phyloP scores from a whole-genome alignment of 2,329 filamentous ascomycete genomes.

The Bipolaris victoriae region DNA sequence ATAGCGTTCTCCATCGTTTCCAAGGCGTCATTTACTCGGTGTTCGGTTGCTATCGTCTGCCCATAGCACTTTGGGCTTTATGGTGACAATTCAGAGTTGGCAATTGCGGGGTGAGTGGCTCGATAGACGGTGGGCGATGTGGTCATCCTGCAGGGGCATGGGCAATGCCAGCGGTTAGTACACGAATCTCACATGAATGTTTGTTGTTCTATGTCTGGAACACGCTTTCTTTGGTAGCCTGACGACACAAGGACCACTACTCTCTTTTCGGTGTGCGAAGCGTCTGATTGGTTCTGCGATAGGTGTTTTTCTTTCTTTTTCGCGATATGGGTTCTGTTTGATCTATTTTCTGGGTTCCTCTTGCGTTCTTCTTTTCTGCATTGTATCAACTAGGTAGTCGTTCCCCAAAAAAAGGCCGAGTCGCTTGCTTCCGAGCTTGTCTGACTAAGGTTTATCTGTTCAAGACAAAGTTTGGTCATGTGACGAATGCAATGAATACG shows the following conservation, averaged over 20 bases:
- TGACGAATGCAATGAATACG: slow-evolving; percentile 1
- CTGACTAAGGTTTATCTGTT: slow-evolving; percentile 29
- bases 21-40: slow-evolving; percentile 45
- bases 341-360: slow-evolving; percentile 23
- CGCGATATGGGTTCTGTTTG: slow-evolving; percentile 22
- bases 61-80: slow-evolving; percentile 32
- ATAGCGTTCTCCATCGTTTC: slow-evolving; percentile 34
- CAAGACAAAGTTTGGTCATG: slow-evolving; percentile 7
- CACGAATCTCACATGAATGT: slow-evolving; percentile 42
- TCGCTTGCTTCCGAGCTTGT: slow-evolving; percentile 26
- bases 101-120: slow-evolving; percentile 26
- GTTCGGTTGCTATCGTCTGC: slow-evolving; percentile 38
- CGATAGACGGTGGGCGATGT: slow-evolving; percentile 28
- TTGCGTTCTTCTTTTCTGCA: slow-evolving; percentile 31
- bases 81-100: slow-evolving; percentile 34
- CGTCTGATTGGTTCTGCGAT: slow-evolving; percentile 24
- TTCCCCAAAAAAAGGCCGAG: slow-evolving; percentile 34
- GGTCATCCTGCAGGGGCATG: slow-evolving; percentile 30
- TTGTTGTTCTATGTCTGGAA: slow-evolving; percentile 39
- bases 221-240: slow-evolving; percentile 21
- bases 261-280: slow-evolving; percentile 33
- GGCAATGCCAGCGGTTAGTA: slow-evolving; percentile 34
- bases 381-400: slow-evolving; percentile 44
- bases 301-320: slow-evolving; percentile 15
- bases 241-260: slow-evolving; percentile 23